Conservation (phyloP, 768 basidiomycete genomes). For the Mycena filopes region DNA sequence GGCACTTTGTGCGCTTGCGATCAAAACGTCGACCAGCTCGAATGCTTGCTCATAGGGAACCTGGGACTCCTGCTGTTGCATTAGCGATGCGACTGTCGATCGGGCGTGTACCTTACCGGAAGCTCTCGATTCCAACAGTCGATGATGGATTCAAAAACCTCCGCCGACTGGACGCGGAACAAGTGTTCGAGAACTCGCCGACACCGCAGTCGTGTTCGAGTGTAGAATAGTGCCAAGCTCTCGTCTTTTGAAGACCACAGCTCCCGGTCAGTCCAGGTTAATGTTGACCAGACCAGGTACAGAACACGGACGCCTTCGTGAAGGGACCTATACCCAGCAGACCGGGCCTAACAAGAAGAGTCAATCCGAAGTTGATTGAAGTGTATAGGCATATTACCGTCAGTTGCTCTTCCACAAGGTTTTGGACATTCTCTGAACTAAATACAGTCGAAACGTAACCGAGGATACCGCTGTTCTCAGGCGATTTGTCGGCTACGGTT, state of each 20-base stretch:
- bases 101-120: conserved; percentile 49
- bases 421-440: conserved; percentile 68
- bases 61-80: conserved; percentile 46
- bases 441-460: conserved; percentile 95
- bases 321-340: conserved; percentile 80
- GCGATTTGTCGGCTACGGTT: conserved; percentile 59
- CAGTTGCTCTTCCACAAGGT: conserved; percentile 61
- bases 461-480: conserved; percentile 75
- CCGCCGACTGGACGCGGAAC: conserved; percentile 81
- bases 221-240: conserved; percentile 73
- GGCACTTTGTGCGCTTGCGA: conserved; percentile 85
- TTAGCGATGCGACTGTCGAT: conserved; percentile 18
- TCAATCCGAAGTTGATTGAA: conserved; percentile 1
- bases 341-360: conserved; percentile 60
- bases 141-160: conserved; percentile 86
- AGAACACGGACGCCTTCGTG: conserved; percentile 85
- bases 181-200: conserved; percentile 86
- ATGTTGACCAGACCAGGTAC: conserved; percentile 77
- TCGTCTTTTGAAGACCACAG: conserved; percentile 70
- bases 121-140: conserved; percentile 81
- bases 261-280: conserved; percentile 59
- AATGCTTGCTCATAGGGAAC: conserved; percentile 67
- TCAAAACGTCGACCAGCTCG: conserved; percentile 84
- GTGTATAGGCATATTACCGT: conserved; percentile 54
- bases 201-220: conserved; percentile 73